Evolutionary conservation across 1,139 yeast species (phyloP).

Genomic region (Yamadazyma mexicana): DNA sequence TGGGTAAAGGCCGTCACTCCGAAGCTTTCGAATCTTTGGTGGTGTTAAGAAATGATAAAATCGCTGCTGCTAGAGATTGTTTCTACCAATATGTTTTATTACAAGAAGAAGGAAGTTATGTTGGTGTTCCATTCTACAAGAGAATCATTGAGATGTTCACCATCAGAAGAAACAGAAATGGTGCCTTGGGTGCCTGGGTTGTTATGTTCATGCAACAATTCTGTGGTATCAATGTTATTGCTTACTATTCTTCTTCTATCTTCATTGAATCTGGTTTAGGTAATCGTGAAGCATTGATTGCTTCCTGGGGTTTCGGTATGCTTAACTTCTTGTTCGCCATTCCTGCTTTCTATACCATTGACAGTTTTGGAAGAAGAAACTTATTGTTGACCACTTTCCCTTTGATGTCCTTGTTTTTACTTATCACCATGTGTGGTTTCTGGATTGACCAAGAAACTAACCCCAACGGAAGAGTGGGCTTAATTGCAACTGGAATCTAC

Average conservation of each 20-base stretch:
- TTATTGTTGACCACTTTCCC: slow-evolving; percentile 76
- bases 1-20: slow-evolving; percentile 59
- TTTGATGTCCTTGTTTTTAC: slow-evolving; percentile 62
- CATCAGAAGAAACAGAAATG: slow-evolving; percentile 80
- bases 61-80: slow-evolving; percentile 74
- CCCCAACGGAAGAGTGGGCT: slow-evolving; percentile 57
- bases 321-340: slow-evolving; percentile 78
- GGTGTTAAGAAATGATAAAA: slow-evolving; percentile 48
- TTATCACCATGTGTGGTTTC: slow-evolving; percentile 77
- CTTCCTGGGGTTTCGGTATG: slow-evolving; percentile 87
- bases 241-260: slow-evolving; percentile 75
- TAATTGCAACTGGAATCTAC: slow-evolving; percentile 71
- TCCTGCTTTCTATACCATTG: slow-evolving; percentile 84
- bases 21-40: slow-evolving; percentile 59
- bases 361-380: slow-evolving; percentile 74
- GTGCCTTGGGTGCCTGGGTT: slow-evolving; percentile 76
- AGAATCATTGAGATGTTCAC: slow-evolving; percentile 58
- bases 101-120: slow-evolving; percentile 61
- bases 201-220: slow-evolving; percentile 92
- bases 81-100: slow-evolving; percentile 70
- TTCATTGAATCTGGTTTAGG: slow-evolving; percentile 68
- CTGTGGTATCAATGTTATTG: slow-evolving; percentile 89
- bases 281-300: slow-evolving; percentile 63
- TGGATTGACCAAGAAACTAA: slow-evolving; percentile 50
- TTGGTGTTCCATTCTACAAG: slow-evolving; percentile 49